Conservation (phyloP, 1,139 yeast genomes). For the Candida labiduridarum region DNA sequence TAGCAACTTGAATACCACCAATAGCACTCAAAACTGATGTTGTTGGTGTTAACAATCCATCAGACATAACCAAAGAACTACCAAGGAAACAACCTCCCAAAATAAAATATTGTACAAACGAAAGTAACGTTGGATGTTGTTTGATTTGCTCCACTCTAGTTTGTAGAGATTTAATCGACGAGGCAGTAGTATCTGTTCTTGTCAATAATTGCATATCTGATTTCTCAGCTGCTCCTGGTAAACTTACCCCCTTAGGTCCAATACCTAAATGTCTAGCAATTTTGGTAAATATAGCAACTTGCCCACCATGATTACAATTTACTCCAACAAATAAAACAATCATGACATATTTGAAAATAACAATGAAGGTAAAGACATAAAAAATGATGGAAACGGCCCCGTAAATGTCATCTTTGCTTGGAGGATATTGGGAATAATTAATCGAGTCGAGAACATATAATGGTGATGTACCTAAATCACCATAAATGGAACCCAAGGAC, state of each 20-base stretch:
- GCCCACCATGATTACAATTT: slow-evolving; percentile 64
- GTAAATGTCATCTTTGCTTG: slow-evolving; percentile 40
- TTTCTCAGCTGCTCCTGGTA: slow-evolving; percentile 40
- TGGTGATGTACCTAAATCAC: slow-evolving; percentile 66
- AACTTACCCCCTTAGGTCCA: slow-evolving; percentile 50
- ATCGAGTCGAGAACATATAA: slow-evolving; percentile 53
- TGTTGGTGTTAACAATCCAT: slow-evolving; percentile 64
- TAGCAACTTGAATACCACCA: slow-evolving; percentile 50
- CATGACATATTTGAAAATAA: slow-evolving; percentile 51
- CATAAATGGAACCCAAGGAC: slow-evolving; percentile 60
- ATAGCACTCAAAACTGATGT: slow-evolving; percentile 59
- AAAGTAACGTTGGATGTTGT: slow-evolving; percentile 26
- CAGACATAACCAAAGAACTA: slow-evolving; percentile 57
- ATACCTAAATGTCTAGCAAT: slow-evolving; percentile 50
- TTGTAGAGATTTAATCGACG: slow-evolving; percentile 23
- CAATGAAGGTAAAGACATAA: slow-evolving; percentile 56
- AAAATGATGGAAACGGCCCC: slow-evolving; percentile 58
- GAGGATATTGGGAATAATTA: slow-evolving; percentile 32
- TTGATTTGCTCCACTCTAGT: slow-evolving; percentile 19
- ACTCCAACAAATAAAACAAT: slow-evolving; percentile 54
- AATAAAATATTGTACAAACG: slow-evolving; percentile 32
- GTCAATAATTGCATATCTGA: slow-evolving; percentile 40
- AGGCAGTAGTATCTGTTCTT: slow-evolving; percentile 41
- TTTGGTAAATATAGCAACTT: slow-evolving; percentile 60
- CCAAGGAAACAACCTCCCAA: slow-evolving; percentile 53